phyloP scores from a whole-genome alignment of 208 protist genomes.

The Porcisia deanei region DNA sequence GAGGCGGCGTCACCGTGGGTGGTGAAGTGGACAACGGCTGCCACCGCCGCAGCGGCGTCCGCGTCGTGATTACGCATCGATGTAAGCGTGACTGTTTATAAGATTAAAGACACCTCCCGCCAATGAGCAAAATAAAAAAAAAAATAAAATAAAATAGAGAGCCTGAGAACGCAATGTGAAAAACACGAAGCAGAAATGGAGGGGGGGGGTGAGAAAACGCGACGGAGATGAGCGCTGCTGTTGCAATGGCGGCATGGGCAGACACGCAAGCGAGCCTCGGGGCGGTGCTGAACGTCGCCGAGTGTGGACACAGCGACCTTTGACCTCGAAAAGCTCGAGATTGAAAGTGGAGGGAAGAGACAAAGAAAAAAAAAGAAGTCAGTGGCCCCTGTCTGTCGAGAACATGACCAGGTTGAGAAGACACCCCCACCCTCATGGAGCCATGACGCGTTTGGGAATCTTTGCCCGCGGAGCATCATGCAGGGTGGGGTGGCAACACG shows the following conservation, averaged over 20 bases:
- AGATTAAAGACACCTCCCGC: too few species aligned
- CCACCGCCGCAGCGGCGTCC: constrained; percentile 2
- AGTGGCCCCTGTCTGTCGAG: neutral
- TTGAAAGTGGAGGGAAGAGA: neutral
- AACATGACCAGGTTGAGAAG: neutral
- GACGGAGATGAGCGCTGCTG: neutral
- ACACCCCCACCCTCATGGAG: neutral
- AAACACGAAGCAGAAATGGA: neutral
- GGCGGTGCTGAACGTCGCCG: too few species aligned
- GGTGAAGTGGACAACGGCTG: constrained; percentile 24
- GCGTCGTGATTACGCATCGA: neutral
- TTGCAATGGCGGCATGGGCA: neutral
- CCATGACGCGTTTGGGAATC: too few species aligned
- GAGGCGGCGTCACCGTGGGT: constrained; percentile 10
- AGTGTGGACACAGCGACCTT: neutral
- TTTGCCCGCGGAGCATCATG: neutral
- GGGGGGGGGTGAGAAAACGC: neutral
- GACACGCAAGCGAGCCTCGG: neutral
- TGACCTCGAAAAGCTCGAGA: neutral
- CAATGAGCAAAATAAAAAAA: too few species aligned
- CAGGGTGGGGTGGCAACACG: neutral
- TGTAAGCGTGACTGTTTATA: neutral
- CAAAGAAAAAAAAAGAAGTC: neutral
- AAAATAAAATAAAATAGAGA: neutral
- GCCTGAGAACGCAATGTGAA: neutral